Conservation (phyloP, 805 yeast genomes). For the Saccharomycopsis babjevae region DNA sequence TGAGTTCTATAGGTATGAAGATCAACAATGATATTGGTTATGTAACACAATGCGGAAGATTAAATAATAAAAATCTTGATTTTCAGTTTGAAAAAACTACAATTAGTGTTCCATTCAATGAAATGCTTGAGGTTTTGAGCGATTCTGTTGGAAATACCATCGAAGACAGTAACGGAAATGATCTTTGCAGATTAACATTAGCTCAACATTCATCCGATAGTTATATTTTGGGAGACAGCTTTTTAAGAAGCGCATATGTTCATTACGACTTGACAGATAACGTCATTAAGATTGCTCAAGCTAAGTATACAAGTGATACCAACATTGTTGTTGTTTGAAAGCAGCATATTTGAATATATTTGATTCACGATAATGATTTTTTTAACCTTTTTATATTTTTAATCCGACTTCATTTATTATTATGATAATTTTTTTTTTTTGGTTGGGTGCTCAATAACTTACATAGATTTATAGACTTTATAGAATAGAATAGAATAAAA, state of each 20-base stretch:
- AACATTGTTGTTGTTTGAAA: conserved; percentile 22
- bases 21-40: background rate
- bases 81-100: conserved; percentile 27
- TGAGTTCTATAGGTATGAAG: conserved; percentile 1
- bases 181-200: conserved; percentile 37
- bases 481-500: background rate
- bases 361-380: background rate
- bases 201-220: conserved; percentile 26
- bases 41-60: conserved; percentile 4
- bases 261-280: conserved; percentile 42
- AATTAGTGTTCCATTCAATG: conserved; percentile 40
- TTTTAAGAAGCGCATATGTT: conserved; percentile 41
- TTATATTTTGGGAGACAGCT: conserved; percentile 43
- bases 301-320: conserved; percentile 25
- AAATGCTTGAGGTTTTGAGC: conserved; percentile 23
- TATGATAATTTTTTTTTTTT: background rate
- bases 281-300: conserved; percentile 38
- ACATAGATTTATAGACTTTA: background rate
- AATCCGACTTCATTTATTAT: background rate
- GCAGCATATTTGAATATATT: background rate
- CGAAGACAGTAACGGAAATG: conserved; percentile 20
- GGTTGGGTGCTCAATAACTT: background rate
- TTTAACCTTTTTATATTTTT: background rate
- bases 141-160: conserved; percentile 18
- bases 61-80: conserved; percentile 23